Percentiles rank a stretch among this genome's conserved stretches.
phyloP scores from a whole-genome alignment of 116 monocot species.

The Phalaenopsis hybrid region DNA sequence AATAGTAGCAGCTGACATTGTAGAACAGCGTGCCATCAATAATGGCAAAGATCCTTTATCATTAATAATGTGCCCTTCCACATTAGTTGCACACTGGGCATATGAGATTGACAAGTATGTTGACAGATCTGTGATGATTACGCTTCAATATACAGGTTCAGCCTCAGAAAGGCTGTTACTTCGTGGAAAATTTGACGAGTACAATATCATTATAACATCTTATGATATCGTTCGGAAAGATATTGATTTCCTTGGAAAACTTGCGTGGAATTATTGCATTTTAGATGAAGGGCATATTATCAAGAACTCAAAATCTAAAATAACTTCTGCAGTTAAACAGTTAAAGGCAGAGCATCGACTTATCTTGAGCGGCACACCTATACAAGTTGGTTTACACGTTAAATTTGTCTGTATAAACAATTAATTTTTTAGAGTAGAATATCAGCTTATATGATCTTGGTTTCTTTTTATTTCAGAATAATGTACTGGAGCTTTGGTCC shows the following conservation, averaged over 20 bases:
- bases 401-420: not conserved
- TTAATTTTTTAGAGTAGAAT: not conserved
- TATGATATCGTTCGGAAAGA: constrained; percentile 98
- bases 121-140: constrained; percentile 59
- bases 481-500: constrained; percentile 97
- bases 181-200: constrained; percentile 50
- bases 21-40: constrained; percentile 36
- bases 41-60: constrained; percentile 40
- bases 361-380: constrained; percentile 97
- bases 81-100: constrained; percentile 95
- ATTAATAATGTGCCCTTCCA: constrained; percentile 88
- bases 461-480: constrained; percentile 68
- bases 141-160: constrained; percentile 90
- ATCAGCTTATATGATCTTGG: not conserved
- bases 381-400: constrained; percentile 47
- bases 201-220: constrained; percentile 88
- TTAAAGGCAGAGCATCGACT: constrained; percentile 90
- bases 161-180: constrained; percentile 60
- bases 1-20: constrained; percentile 87
- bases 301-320: constrained; percentile 89
- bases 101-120: constrained; percentile 97
- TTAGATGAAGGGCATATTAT: constrained; percentile 99
- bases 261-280: constrained; percentile 90
- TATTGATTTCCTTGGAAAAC: constrained; percentile 67
- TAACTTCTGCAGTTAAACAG: constrained; percentile 80